Base-by-base conservation (phyloP, 768 basidiomycete genomes). In the Lepiota venenata region DNA sequence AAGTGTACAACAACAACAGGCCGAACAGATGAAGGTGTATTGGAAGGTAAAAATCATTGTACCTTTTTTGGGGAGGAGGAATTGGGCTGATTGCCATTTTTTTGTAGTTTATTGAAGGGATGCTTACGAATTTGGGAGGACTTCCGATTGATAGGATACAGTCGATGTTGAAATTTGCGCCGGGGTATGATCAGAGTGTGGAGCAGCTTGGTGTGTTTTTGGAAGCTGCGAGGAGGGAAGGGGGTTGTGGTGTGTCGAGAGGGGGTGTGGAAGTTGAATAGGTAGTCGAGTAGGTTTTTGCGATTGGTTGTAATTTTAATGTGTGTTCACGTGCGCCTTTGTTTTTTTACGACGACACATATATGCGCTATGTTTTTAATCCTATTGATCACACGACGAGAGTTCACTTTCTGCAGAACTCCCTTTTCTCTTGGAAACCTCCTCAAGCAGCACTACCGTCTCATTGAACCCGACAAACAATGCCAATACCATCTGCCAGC, bases 131-230 rank as follows among this genome's bases (percentile, higher is more conserved):
- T 66, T 73, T 98, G 41, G 89, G 88, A 9, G 67, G 82, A 2
- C 75, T 94, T 14, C 79, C 87, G 1, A 63, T 91, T 41, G 87
- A 91, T 56, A 81, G 88, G n/a, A 93, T 97, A 63, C 93, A 97
- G 65, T 75, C 80, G 2, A 93, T 94, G 88, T 76, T 97, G 56
- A 85, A 82, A 65, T 84, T 91, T 63, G 90, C 88, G 9, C 88
- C 87, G 3, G 85, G 83, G 3, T 96, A 94, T 68, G 85, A 93
- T 63, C 82, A 83, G 57, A 84, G 85, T 3, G 67, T 84, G 10
- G 92, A 93, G 22, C 91, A 97, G 65, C 78, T 97, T 3, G 81
- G 73, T 2, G 72, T 65, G 37, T 92, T 96, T 61, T 81, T 97
- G 82, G 88, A 93, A 61, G 85, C 87, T 21, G 86, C 91, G 37